A percentile compares a stretch with the other conserved stretches of the same genome.
These are phyloP conservation scores for Xanthoconium separans DNA, from an alignment of 1,284 basidiomycete genomes.

Conservation along the genomic window DNA sequence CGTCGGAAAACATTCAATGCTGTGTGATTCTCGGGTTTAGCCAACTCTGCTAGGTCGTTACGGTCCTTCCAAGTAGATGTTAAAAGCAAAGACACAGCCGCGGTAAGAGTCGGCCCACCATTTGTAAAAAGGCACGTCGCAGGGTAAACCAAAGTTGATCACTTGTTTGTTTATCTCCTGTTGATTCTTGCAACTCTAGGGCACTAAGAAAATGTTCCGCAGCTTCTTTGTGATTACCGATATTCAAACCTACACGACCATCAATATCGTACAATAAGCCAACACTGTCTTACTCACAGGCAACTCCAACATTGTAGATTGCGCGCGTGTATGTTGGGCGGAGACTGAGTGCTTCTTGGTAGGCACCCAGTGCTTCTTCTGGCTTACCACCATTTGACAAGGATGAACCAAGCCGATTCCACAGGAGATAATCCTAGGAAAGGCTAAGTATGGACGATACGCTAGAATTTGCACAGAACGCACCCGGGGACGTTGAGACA, in stretches of 20 bases:
- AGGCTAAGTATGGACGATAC: neutral
- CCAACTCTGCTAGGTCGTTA: constrained; percentile 60
- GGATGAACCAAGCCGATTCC: constrained; percentile 96
- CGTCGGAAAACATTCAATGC: constrained; percentile 68
- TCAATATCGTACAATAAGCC: constrained; percentile 4
- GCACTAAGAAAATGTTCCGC: constrained; percentile 96
- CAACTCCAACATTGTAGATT: constrained; percentile 97
- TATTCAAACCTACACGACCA: constrained; percentile 74
- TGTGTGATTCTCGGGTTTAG: constrained; percentile 50
- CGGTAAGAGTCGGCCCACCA: constrained; percentile 53
- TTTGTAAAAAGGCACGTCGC: constrained; percentile 75
- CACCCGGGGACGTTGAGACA: constrained; percentile 73
- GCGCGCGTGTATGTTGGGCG: constrained; percentile 96
- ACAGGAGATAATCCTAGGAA: constrained; percentile 84
- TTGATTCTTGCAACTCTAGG: constrained; percentile 72
- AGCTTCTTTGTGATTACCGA: constrained; percentile 94
- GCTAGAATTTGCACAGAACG: constrained; percentile 9
- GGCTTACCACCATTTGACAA: constrained; percentile 94
- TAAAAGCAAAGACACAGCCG: neutral
- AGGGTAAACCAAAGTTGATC: constrained; percentile 93
- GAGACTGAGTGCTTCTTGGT: constrained; percentile 89
- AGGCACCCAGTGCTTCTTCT: constrained; percentile 94
- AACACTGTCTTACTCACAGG: constrained; percentile 57
- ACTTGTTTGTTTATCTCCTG: constrained; percentile 66
- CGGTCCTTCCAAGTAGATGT: constrained; percentile 45